phyloP scores from a whole-genome alignment of 2,329 filamentous ascomycete species.

The Aureobasidium melanogenum region DNA sequence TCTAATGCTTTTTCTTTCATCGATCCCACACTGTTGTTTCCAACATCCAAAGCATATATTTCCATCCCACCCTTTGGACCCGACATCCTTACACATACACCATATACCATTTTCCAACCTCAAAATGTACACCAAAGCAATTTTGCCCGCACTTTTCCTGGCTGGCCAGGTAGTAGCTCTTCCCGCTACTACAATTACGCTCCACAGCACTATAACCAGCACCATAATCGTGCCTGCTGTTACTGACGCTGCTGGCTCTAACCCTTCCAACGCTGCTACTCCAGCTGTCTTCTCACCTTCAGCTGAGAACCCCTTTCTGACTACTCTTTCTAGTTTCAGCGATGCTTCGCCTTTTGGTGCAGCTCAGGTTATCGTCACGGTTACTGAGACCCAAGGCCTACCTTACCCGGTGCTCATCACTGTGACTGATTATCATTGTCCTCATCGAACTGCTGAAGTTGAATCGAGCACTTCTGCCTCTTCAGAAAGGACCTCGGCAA shows the following conservation, averaged over 20 bases:
- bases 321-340: slow-evolving; percentile 1
- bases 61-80: background rate
- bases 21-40: background rate
- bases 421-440: background rate
- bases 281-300: background rate
- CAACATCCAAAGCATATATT: background rate
- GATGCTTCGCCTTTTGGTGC: background rate
- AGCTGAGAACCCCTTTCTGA: background rate
- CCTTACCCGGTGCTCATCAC: background rate
- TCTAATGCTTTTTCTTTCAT: background rate
- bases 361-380: background rate
- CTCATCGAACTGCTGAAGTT: background rate
- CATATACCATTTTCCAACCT: background rate
- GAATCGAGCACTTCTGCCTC: background rate
- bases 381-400: background rate
- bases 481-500: background rate
- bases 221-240: background rate
- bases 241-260: background rate
- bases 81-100: background rate
- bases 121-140: slow-evolving; percentile 4
- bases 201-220: slow-evolving; percentile 4
- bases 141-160: slow-evolving; percentile 6
- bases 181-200: background rate
- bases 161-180: slow-evolving; percentile 13
- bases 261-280: background rate